Percentiles rank a stretch among this genome's conserved stretches.
phyloP scores from a whole-genome alignment of 2,329 filamentous ascomycete species.

The Pyrenophora seminiperda region DNA sequence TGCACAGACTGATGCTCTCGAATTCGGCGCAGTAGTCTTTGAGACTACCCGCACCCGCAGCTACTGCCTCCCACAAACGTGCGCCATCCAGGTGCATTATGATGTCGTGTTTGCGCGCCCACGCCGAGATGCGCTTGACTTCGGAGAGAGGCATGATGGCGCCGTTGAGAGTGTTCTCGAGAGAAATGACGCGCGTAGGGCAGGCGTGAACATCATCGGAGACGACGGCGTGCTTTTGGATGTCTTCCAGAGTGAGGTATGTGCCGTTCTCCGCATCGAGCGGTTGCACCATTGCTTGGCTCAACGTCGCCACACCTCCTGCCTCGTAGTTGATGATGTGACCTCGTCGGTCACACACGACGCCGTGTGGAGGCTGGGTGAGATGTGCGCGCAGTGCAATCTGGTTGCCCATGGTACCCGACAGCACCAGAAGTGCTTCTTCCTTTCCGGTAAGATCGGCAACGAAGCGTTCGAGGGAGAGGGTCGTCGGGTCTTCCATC shows the following conservation, averaged over 20 bases:
- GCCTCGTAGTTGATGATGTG: constrained; percentile 77
- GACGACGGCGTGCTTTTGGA: constrained; percentile 68
- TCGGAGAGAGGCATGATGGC: constrained; percentile 78
- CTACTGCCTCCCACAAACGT: constrained; percentile 80
- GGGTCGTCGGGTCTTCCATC: constrained; percentile 78
- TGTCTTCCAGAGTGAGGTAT: constrained; percentile 77
- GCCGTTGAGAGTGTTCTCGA: constrained; percentile 86
- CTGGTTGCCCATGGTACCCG: constrained; percentile 95
- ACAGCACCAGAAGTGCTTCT: constrained; percentile 78
- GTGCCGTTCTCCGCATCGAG: constrained; percentile 72
- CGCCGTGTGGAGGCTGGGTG: constrained; percentile 75
- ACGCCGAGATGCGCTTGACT: constrained; percentile 69
- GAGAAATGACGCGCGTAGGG: constrained; percentile 78
- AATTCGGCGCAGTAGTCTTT: constrained; percentile 70
- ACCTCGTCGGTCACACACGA: constrained; percentile 77
- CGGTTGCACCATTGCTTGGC: constrained; percentile 70
- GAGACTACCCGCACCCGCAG: constrained; percentile 69
- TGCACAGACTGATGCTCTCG: constrained; percentile 77
- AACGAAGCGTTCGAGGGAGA: constrained; percentile 73
- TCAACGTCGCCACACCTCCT: constrained; percentile 71
- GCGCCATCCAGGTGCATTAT: constrained; percentile 80
- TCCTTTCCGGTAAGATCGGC: constrained; percentile 76
- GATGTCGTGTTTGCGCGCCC: constrained; percentile 66
- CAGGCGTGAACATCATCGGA: constrained; percentile 75
- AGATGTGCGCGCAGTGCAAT: constrained; percentile 79